Evolutionary conservation across 257 asterid genomes (phyloP).

Genomic region (Coffea eugenioides): DNA sequence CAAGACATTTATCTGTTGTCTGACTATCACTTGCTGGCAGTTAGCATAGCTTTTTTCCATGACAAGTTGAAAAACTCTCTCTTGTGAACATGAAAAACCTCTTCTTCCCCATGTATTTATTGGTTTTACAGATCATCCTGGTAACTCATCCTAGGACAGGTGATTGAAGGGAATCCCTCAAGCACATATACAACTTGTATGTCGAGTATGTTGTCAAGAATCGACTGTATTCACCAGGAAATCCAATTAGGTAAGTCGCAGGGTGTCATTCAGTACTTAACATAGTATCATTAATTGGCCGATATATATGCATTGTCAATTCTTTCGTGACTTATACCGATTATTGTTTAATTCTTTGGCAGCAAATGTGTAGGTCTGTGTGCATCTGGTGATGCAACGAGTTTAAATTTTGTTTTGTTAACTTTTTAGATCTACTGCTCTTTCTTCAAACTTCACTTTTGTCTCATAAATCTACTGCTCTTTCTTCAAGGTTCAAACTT

Average conservation of each 20-base stretch:
- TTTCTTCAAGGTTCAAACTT: background rate
- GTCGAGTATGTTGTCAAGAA: conserved; percentile 94
- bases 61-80: background rate
- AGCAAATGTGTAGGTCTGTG: background rate
- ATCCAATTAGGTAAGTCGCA: conserved; percentile 59
- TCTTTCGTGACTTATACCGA: background rate
- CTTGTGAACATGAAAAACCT: background rate
- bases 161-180: conserved; percentile 79
- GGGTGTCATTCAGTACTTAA: background rate
- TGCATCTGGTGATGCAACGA: background rate
- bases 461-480: background rate
- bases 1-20: background rate
- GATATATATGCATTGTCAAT: background rate
- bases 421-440: background rate
- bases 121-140: conserved; percentile 67
- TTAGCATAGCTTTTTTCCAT: background rate
- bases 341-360: background rate
- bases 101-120: background rate
- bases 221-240: conserved; percentile 83
- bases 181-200: conserved; percentile 88
- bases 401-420: background rate
- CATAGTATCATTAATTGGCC: background rate
- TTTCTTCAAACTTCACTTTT: background rate
- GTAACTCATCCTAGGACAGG: conserved; percentile 91
- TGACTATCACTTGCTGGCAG: background rate